A percentile compares a stretch with the other conserved stretches of the same genome.
phyloP scores from a whole-genome alignment of 805 yeast genomes.

The Henningerozyma blattae region DNA sequence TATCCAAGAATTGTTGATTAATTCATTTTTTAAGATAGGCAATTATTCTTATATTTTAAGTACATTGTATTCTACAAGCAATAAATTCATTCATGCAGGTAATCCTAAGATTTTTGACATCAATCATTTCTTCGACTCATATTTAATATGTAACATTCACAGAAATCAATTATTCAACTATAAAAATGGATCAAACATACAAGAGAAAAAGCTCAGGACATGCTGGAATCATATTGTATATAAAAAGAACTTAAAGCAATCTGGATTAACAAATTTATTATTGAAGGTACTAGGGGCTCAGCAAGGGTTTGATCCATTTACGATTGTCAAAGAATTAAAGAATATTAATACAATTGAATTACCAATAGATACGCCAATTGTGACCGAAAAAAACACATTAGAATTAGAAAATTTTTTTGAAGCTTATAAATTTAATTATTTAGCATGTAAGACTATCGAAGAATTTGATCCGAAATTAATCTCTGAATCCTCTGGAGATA shows the following conservation, averaged over 20 bases:
- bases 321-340: too few relatives aligned
- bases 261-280: background rate
- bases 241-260: background rate
- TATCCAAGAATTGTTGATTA: conserved; percentile 15
- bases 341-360: too few relatives aligned
- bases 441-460: background rate
- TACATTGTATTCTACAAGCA: conserved; percentile 9
- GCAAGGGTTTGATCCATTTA: too few relatives aligned
- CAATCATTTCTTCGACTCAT: conserved; percentile 19
- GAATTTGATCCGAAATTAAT: background rate
- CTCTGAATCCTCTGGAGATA: too few relatives aligned
- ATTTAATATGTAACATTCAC: conserved; percentile 20
- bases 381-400: too few relatives aligned
- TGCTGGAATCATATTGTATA: background rate
- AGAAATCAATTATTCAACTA: conserved; percentile 10
- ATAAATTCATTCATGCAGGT: conserved; percentile 11
- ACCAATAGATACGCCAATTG: too few relatives aligned
- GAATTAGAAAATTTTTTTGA: too few relatives aligned
- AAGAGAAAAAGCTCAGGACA: too few relatives aligned
- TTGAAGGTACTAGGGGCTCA: too few relatives aligned
- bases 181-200: conserved; percentile 4
- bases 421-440: too few relatives aligned
- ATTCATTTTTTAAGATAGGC: conserved; percentile 17
- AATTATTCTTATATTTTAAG: conserved; percentile 12
- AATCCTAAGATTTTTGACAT: conserved; percentile 13